Evolutionary conservation across 495 filamentous ascomycete species (phyloP).

Genomic region (Xylaria scruposa): DNA sequence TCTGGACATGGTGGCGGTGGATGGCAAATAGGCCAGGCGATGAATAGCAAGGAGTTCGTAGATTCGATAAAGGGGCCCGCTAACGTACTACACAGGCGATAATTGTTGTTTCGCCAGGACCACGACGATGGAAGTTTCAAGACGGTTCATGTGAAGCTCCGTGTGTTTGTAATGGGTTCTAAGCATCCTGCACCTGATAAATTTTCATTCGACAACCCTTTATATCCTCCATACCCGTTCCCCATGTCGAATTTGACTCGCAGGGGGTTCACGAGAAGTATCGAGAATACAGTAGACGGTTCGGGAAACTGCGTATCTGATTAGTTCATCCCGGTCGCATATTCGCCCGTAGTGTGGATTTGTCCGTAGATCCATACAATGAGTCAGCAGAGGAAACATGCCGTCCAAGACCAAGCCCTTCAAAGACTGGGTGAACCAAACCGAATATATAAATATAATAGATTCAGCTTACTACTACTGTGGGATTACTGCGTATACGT

Average conservation of each 20-base stretch:
- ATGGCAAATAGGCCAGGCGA: neutral
- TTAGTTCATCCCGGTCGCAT: conserved; percentile 9
- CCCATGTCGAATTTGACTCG: neutral
- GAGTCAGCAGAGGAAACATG: neutral
- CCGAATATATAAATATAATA: neutral
- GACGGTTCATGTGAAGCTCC: neutral
- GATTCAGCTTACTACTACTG: neutral
- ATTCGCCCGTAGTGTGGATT: neutral
- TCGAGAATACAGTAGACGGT: neutral
- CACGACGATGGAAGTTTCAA: neutral
- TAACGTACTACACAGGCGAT: neutral
- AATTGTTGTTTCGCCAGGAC: neutral
- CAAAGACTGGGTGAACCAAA: neutral
- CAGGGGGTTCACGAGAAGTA: neutral
- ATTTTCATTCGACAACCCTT: neutral
- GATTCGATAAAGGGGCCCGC: neutral
- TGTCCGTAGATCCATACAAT: neutral
- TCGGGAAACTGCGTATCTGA: neutral
- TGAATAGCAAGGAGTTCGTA: neutral
- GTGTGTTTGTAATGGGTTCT: neutral
- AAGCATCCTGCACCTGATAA: neutral
- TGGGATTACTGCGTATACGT: neutral
- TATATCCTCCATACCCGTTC: neutral
- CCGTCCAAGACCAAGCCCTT: neutral
- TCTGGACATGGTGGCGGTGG: conserved; percentile 3